Percentiles rank a stretch among this genome's conserved stretches.
Evolutionary conservation across 2,329 filamentous ascomycete species (phyloP).

Genomic region (Venturiaceae sp.): DNA sequence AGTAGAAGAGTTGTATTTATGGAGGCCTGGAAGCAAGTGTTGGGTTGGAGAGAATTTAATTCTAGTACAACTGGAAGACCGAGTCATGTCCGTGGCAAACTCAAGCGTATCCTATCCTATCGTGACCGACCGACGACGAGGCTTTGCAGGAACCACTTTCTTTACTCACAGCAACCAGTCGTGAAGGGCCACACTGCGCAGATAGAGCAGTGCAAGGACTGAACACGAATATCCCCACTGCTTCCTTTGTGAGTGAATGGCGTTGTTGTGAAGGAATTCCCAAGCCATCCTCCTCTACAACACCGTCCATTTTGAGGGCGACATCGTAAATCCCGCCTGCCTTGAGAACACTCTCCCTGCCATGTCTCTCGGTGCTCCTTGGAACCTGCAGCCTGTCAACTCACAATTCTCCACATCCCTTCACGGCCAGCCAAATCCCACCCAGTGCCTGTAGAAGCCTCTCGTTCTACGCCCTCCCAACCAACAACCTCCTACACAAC

Average conservation of each 20-base stretch:
- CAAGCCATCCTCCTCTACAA: neutral
- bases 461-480: neutral
- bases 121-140: conserved; percentile 5
- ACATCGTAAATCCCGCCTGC: neutral
- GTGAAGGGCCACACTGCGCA: neutral
- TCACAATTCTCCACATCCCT: neutral
- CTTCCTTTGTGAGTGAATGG: neutral
- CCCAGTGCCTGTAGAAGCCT: neutral
- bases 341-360: neutral
- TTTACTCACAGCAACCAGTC: neutral
- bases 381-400: neutral
- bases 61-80: too few relatives aligned
- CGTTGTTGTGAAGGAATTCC: too few relatives aligned
- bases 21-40: too few relatives aligned
- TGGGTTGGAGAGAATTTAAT: too few relatives aligned
- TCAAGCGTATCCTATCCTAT: too few relatives aligned
- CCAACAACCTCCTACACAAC: conserved; percentile 18
- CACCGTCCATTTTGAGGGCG: too few relatives aligned
- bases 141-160: neutral
- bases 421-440: neutral
- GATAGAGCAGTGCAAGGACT: neutral
- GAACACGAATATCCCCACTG: neutral
- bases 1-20: too few relatives aligned
- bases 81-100: too few relatives aligned
- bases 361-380: neutral